These are phyloP conservation scores for Chlamydomonas sphaeroides DNA, from an alignment of 139 green algal species.

Conservation along the genomic window DNA sequence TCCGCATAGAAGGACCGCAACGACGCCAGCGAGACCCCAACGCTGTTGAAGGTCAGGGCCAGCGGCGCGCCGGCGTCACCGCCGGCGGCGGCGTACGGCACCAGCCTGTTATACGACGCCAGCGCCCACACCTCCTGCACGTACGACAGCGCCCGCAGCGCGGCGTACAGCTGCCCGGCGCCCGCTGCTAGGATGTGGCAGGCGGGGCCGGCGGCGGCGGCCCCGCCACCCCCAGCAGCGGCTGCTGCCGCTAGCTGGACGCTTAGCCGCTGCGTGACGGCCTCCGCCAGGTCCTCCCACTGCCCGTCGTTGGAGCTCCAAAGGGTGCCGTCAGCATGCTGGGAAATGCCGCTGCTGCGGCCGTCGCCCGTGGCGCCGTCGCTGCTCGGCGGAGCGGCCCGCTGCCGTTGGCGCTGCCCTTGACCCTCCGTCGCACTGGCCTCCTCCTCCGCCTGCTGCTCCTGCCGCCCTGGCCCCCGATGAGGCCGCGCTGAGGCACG, in stretches of 20 bases:
- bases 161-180: not conserved
- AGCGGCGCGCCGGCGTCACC: not conserved
- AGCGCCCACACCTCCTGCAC: slow-evolving; percentile 1
- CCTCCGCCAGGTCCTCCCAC: not conserved
- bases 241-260: not conserved
- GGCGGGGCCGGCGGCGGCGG: not conserved
- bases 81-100: not conserved
- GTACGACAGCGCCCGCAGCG: slow-evolving; percentile 27
- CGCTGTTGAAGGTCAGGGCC: not conserved
- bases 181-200: slow-evolving; percentile 12
- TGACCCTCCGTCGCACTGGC: too few species aligned
- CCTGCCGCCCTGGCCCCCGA: too few species aligned
- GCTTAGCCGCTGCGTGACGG: not conserved
- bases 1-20: slow-evolving; percentile 5
- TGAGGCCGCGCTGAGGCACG: too few species aligned
- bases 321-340: slow-evolving; percentile 21
- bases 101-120: not conserved
- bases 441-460: not conserved
- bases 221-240: not conserved
- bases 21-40: not conserved
- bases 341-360: too few species aligned
- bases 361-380: too few species aligned
- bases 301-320: not conserved
- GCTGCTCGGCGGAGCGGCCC: too few species aligned
- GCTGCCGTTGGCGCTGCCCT: too few species aligned